Evolutionary conservation across 1,284 basidiomycete genomes (phyloP), one percentile per base, ranked within the genome.

Genomic region (Phylloboletellus chloephorus): DNA sequence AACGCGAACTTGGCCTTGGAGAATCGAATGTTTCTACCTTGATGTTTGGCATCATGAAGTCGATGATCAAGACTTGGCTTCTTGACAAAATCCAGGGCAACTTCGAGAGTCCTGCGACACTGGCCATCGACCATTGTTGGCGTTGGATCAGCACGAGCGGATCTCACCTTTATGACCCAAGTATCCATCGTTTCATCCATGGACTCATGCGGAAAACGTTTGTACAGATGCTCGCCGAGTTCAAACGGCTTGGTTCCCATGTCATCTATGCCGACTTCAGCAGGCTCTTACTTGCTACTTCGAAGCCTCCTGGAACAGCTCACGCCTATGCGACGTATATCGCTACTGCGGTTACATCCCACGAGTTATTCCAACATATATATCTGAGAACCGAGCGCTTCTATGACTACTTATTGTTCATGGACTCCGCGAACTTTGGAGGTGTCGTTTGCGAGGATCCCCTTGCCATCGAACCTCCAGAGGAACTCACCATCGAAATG

Each of bases 201-300:
- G 88, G 93, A 7, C 76, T 98, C 38, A 98, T 99, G 96, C 82
- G 89, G 49, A 98, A 99, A 71, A 95, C 89, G 0, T 94, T 98
- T 63, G 87, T 98, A 31, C 96, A 98, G 66, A 75, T 98, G 45
- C 75, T 98, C 11, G 94, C 94, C 9, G 96, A 99, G 64, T 96
- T 98, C 71, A 94, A 90, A 59, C 80, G 96, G 10, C 73, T 99
- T 1, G 96, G 96, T 1, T 94, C 93, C 0, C 82, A 88, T 44
- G 84, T 98, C 41, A 80, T 98, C 19, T 93, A 94, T 50, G 95
- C 94, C n/a, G 92, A 97, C 60, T 93, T 98, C 61, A 85, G 87
- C 50, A 79, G 83, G 9, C 82, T 98, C 45, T 75, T 97, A 46
- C 78, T 99, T 19, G 82, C 95, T 3, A 98, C 96, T 0, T 88